Percentiles rank a stretch among this genome's conserved stretches.
phyloP scores from a whole-genome alignment of 108 stramenopile genomes.

The Poteriospumella lacustris region DNA sequence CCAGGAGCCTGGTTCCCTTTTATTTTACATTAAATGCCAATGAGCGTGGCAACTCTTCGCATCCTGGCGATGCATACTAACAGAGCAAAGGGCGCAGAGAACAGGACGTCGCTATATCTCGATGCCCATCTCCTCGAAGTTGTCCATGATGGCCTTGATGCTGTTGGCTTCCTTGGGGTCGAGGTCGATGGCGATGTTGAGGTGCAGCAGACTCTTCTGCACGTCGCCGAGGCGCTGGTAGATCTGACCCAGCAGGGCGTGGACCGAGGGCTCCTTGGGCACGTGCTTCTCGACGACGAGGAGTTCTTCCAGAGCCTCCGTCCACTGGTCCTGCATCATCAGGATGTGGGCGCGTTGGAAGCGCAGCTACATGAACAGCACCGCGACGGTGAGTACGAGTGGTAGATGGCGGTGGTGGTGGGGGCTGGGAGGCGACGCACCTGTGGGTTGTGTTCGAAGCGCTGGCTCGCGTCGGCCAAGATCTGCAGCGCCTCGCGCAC shows the following conservation, averaged over 20 bases:
- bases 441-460: constrained; percentile 84
- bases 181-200: constrained; percentile 86
- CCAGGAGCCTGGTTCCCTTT: too few species aligned
- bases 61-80: too few species aligned
- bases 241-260: constrained; percentile 90
- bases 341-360: constrained; percentile 89
- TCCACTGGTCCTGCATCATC: constrained; percentile 71
- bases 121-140: constrained; percentile 75
- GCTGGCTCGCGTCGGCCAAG: constrained; percentile 67
- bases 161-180: constrained; percentile 90
- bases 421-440: constrained; percentile 47
- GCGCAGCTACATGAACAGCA: constrained; percentile 34
- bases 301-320: constrained; percentile 77
- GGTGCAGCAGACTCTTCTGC: constrained; percentile 83
- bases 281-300: constrained; percentile 79
- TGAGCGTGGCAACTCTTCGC: too few species aligned
- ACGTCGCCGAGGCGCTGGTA: constrained; percentile 75
- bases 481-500: constrained; percentile 73
- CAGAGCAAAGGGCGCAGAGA: too few species aligned
- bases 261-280: constrained; percentile 82
- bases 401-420: too few species aligned
- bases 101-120: too few species aligned
- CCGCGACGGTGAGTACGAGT: too few species aligned
- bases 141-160: constrained; percentile 80
- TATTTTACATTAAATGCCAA: too few species aligned